phyloP scores from a whole-genome alignment of 768 basidiomycete genomes.

The Gyrodon lividus region DNA sequence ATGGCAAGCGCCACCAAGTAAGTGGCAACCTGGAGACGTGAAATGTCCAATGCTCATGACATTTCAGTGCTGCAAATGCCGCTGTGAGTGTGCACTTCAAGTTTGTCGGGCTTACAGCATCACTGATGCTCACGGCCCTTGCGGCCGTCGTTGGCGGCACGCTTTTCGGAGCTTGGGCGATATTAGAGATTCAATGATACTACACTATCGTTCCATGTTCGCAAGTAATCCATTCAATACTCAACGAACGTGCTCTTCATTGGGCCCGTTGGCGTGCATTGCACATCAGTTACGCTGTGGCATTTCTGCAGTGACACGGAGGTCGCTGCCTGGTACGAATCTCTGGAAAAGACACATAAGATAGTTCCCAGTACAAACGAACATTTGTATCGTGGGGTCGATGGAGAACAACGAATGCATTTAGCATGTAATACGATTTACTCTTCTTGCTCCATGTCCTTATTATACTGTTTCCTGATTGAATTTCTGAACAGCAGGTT shows the following conservation, averaged over 20 bases:
- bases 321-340: no score
- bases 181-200: constrained; percentile 16
- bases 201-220: neutral
- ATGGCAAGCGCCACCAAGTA: constrained; percentile 28
- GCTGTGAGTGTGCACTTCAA: constrained; percentile 14
- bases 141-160: constrained; percentile 30
- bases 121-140: constrained; percentile 31
- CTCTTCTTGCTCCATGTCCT: constrained; percentile 48
- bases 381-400: neutral
- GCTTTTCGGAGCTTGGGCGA: constrained; percentile 41
- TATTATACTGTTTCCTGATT: constrained; percentile 50
- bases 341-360: neutral
- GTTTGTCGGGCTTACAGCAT: constrained; percentile 13
- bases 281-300: neutral
- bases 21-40: neutral
- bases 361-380: neutral
- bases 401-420: neutral
- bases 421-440: constrained; percentile 4
- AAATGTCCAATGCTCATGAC: neutral
- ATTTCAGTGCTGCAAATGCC: constrained; percentile 16
- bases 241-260: neutral
- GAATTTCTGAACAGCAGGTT: neutral
- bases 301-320: neutral
- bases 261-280: neutral
- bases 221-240: neutral